A percentile compares a stretch with the other conserved stretches of the same genome.
Conservation (phyloP, 768 basidiomycete genomes). For the Royoungia palumana region DNA sequence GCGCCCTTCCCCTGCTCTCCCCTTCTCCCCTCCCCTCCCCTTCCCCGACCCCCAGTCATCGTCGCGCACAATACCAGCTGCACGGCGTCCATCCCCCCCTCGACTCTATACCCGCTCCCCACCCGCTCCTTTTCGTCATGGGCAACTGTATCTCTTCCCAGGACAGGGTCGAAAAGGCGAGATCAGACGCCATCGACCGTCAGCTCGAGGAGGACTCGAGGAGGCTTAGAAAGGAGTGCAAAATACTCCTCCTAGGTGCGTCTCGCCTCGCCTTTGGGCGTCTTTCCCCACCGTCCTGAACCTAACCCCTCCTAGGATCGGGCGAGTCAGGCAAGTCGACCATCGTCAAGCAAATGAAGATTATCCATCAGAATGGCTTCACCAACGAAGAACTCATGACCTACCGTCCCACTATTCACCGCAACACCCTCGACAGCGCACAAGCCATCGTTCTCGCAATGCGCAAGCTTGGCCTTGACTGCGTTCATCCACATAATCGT, state of each 20-base stretch:
- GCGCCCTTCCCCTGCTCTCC: not conserved
- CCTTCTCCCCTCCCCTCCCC: too few species aligned
- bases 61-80: not conserved
- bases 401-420: conserved; percentile 77
- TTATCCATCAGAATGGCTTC: conserved; percentile 93
- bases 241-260: conserved; percentile 88
- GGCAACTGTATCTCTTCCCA: conserved; percentile 61
- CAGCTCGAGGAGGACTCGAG: conserved; percentile 83
- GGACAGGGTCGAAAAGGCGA: conserved; percentile 56
- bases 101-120: not conserved
- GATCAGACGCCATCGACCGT: conserved; percentile 75
- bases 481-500: conserved; percentile 62
- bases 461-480: conserved; percentile 82
- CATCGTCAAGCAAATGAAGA: conserved; percentile 99
- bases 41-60: not conserved
- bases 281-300: conserved; percentile 6
- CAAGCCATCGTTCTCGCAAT: conserved; percentile 83
- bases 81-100: not conserved
- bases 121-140: conserved; percentile 37
- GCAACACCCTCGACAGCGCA: conserved; percentile 85
- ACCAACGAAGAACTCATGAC: conserved; percentile 69
- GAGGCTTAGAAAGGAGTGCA: conserved; percentile 83
- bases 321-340: conserved; percentile 95
- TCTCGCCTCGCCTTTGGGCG: conserved; percentile 14
- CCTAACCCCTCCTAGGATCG: conserved; percentile 55